These are phyloP conservation scores for Cymodocea nodosa DNA, from an alignment of 116 monocot genomes.

Conservation along the genomic window DNA sequence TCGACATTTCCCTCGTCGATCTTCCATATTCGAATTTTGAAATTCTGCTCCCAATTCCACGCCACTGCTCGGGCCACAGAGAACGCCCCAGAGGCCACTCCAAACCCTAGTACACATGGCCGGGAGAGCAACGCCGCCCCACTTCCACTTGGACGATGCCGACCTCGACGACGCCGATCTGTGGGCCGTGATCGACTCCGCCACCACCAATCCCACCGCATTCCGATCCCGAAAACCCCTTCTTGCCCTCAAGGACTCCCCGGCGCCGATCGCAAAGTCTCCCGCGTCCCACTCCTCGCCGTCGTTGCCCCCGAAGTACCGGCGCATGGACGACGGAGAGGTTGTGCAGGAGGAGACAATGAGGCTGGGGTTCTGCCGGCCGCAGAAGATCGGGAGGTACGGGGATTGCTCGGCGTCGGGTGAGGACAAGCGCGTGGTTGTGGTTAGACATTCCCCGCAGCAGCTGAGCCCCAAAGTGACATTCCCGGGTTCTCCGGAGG, in stretches of 20 bases:
- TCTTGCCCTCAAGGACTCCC: constrained; percentile 17
- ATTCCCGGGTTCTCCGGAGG: constrained; percentile 15
- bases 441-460: constrained; percentile 26
- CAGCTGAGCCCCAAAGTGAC: constrained; percentile 11
- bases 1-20: no score
- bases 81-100: background rate
- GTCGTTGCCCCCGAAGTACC: background rate
- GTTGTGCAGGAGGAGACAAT: constrained; percentile 37
- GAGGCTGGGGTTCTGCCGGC: background rate
- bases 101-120: constrained; percentile 1
- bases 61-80: background rate
- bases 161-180: constrained; percentile 90
- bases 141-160: constrained; percentile 37
- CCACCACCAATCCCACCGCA: constrained; percentile 35
- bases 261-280: background rate
- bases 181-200: constrained; percentile 85
- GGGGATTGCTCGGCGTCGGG: constrained; percentile 5
- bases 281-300: background rate
- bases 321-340: constrained; percentile 18
- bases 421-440: constrained; percentile 31
- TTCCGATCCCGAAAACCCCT: constrained; percentile 30
- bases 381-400: constrained; percentile 41
- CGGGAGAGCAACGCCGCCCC: constrained; percentile 6
- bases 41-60: background rate
- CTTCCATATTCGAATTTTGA: no score